These are phyloP conservation scores for Stagonosporopsis tanaceti DNA, from an alignment of 2,329 filamentous ascomycete species.

Conservation along the genomic window DNA sequence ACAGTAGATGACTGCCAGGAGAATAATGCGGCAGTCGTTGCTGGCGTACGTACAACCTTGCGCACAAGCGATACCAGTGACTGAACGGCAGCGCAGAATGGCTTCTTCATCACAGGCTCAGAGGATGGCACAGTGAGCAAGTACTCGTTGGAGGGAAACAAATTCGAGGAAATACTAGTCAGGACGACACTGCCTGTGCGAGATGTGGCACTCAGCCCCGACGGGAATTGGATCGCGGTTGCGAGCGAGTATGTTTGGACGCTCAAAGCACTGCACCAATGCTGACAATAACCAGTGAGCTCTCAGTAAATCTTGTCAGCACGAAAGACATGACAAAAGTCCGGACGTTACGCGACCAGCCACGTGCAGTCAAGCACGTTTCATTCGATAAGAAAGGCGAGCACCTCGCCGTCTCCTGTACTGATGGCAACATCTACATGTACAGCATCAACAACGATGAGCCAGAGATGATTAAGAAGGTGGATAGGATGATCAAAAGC, in stretches of 20 bases:
- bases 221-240: slow-evolving; percentile 88
- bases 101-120: slow-evolving; percentile 86
- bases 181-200: slow-evolving; percentile 86
- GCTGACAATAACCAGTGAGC: slow-evolving; percentile 64
- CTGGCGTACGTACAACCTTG: slow-evolving; percentile 60
- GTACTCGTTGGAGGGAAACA: slow-evolving; percentile 79
- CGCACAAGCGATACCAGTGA: not conserved
- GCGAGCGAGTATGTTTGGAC: slow-evolving; percentile 77
- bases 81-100: slow-evolving; percentile 61
- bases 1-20: slow-evolving; percentile 93
- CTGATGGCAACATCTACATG: slow-evolving; percentile 87
- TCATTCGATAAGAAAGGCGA: slow-evolving; percentile 84
- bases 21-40: slow-evolving; percentile 80
- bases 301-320: slow-evolving; percentile 88
- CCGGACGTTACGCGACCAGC: slow-evolving; percentile 82
- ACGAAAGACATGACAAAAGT: slow-evolving; percentile 79
- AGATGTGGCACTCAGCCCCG: slow-evolving; percentile 82
- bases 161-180: slow-evolving; percentile 82
- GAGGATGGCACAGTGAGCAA: slow-evolving; percentile 97
- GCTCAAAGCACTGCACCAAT: slow-evolving; percentile 4
- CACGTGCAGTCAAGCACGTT: slow-evolving; percentile 88
- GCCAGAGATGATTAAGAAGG: slow-evolving; percentile 80
- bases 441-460: slow-evolving; percentile 83
- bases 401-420: slow-evolving; percentile 81
- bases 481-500: slow-evolving; percentile 84